phyloP scores from a whole-genome alignment of 192 early-diverging fungal species.

The Ramicandelaber brevisporus region DNA sequence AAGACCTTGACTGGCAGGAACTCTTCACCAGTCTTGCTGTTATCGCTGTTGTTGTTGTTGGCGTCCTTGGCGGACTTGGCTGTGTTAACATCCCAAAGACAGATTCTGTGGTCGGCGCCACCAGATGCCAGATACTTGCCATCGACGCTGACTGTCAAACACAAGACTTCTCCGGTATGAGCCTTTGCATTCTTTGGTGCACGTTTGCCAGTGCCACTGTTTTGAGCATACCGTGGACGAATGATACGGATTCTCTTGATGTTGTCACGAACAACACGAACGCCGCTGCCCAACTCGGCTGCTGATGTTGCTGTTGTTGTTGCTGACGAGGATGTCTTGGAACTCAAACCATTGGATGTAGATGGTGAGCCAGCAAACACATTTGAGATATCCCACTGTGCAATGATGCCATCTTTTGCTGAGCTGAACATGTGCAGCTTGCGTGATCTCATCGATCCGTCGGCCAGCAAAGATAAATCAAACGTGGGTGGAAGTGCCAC shows the following conservation, averaged over 20 bases:
- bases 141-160: constrained; percentile 39
- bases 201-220: constrained; percentile 34
- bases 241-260: background rate
- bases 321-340: too few species aligned
- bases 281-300: background rate
- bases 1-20: constrained; percentile 46
- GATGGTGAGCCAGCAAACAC: too few species aligned
- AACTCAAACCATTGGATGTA: too few species aligned
- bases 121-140: constrained; percentile 53
- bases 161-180: constrained; percentile 49
- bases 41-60: constrained; percentile 74
- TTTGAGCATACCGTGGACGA: constrained; percentile 27
- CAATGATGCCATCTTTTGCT: too few species aligned
- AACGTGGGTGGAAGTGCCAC: too few species aligned
- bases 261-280: constrained; percentile 2
- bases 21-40: too few species aligned
- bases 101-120: constrained; percentile 70
- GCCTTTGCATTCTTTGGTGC: constrained; percentile 25
- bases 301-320: too few species aligned
- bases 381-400: too few species aligned
- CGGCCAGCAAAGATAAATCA: constrained; percentile 3
- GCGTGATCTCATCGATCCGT: constrained; percentile 10
- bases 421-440: constrained; percentile 2
- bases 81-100: constrained; percentile 73
- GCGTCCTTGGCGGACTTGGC: constrained; percentile 45